phyloP scores from a whole-genome alignment of 441 rosid genomes.

The Sinapis alba region DNA sequence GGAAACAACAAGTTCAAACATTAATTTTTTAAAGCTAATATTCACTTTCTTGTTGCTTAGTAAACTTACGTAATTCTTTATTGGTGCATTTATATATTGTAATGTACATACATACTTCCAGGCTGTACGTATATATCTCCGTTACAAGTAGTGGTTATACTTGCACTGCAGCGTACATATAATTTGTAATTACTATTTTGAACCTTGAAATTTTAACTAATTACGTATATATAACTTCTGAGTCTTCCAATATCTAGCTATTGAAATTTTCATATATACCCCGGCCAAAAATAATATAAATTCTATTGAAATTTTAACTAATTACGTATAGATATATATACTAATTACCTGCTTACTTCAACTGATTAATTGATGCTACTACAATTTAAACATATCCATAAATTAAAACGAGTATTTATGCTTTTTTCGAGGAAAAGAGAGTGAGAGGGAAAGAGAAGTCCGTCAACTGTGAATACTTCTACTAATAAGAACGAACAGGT shows the following conservation, averaged over 20 bases:
- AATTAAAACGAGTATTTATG: neutral
- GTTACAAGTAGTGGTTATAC: no score
- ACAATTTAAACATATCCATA: neutral
- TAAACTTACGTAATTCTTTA: neutral
- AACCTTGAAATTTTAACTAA: neutral
- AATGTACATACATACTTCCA: neutral
- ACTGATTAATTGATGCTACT: neutral
- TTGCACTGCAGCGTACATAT: no score
- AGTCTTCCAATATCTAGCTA: neutral
- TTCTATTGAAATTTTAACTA: no score
- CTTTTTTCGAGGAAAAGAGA: neutral
- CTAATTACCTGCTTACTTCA: neutral
- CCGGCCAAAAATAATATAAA: neutral
- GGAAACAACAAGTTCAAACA: constrained; percentile 19
- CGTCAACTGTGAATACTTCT: neutral
- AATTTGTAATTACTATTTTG: neutral
- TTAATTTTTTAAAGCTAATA: neutral
- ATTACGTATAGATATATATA: no score
- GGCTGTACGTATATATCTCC: neutral
- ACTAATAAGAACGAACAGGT: constrained; percentile 10
- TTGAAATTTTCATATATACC: neutral
- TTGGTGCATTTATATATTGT: neutral
- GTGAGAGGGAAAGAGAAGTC: neutral
- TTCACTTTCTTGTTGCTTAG: neutral
- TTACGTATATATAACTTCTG: neutral